Evolutionary conservation across 371 early-diverging fungal species (phyloP), one percentile per base, ranked within the genome.

Genomic region (Entomophthora muscae): DNA sequence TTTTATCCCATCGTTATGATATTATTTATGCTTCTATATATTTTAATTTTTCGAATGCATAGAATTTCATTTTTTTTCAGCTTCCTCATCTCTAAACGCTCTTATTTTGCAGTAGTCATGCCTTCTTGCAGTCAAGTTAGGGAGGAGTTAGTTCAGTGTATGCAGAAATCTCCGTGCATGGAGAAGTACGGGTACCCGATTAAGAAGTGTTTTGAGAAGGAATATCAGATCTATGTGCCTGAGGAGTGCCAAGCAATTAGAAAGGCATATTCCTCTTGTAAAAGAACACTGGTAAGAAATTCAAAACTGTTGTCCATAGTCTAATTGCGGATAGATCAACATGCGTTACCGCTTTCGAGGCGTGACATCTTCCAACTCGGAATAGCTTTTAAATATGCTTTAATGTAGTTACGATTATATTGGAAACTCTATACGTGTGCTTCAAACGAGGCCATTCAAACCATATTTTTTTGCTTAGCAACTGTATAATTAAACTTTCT

Each of bases 91-190:
- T n/a, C n/a, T n/a, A n/a, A n/a, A n/a, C n/a, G n/a, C n/a, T n/a
- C n/a, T n/a, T n/a, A n/a, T n/a, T n/a, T n/a, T n/a, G n/a, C 17
- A 42, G 17, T 42, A 42, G 42, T 17, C 5, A 55, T 55, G 56
- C 56, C 56, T 10, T 24, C 56, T 27, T 55, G 56, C 28, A 27
- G 28, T 24, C 12, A 55, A 12, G 28, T 55, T 27, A 22, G 26
- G 22, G 26, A 26, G 0, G 56, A 55, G n/a, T 26, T 55, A 17
- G n/a, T 55, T 22, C 12, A 55, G n/a, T 55, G 56, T 26, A 55
- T 55, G 56, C 56, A 55, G n/a, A 55, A 55, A 27, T 12, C 24
- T 55, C 24, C 22, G 28, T 55, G 56, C 56, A 55, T 55, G 56
- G 56, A 17, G 7, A 26, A 55, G 28, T 26, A 12, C n/a, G 56